These are phyloP conservation scores for Diplodia intermedia DNA, from an alignment of 2,329 filamentous ascomycete genomes.

Conservation along the genomic window DNA sequence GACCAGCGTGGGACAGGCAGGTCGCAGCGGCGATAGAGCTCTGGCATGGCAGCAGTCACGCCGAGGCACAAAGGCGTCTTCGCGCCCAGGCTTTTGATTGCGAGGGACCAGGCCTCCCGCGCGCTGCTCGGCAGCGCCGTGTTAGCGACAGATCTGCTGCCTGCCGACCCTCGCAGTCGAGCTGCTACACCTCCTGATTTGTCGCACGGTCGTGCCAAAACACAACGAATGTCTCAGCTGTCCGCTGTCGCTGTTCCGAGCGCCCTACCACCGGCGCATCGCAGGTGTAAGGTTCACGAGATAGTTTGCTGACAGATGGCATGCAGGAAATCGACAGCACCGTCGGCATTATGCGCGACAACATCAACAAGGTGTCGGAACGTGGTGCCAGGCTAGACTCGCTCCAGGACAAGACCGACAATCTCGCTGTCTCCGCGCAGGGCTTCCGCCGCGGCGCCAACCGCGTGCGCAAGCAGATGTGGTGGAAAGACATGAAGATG, in stretches of 20 bases:
- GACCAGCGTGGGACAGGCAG: constrained; percentile 8
- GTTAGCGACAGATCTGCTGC: constrained; percentile 3
- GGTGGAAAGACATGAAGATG: constrained; percentile 99
- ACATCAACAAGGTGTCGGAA: constrained; percentile 95
- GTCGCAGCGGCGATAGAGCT: constrained; percentile 11
- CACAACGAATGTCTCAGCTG: constrained; percentile 24
- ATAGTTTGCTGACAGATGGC: constrained; percentile 14
- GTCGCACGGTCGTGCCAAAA: constrained; percentile 27
- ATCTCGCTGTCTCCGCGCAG: constrained; percentile 89
- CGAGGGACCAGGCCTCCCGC: constrained; percentile 7
- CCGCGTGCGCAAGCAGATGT: constrained; percentile 92
- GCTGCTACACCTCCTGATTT: constrained; percentile 28
- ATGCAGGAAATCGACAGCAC: constrained; percentile 94
- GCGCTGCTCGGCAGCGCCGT: constrained; percentile 8
- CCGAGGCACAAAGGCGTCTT: constrained; percentile 18
- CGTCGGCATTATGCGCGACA: constrained; percentile 93
- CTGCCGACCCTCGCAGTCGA: constrained; percentile 17
- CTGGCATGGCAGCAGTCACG: constrained; percentile 19
- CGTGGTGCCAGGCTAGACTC: constrained; percentile 88
- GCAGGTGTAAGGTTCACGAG: not conserved
- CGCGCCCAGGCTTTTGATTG: constrained; percentile 21
- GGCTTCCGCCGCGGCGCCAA: constrained; percentile 97
- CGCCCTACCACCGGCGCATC: not conserved
- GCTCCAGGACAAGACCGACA: constrained; percentile 92
- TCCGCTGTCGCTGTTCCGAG: constrained; percentile 9